Base-by-base conservation (phyloP, 169 alveolate genomes). In the Cytauxzoon felis region DNA sequence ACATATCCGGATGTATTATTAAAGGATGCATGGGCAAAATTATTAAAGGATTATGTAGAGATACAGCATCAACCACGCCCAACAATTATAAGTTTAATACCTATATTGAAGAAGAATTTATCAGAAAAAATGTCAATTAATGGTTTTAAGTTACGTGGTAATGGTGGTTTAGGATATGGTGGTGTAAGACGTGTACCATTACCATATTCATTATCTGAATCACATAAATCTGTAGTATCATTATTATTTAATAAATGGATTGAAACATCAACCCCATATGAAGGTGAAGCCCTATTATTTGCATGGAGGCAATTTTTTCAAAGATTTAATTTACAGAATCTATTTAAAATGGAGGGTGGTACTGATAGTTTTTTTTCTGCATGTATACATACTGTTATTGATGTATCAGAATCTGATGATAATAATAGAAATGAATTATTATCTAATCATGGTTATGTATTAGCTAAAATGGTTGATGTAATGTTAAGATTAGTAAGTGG, bases 401-500 rank as follows among this genome's bases (percentile, higher is more conserved):
- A 29, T 51, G 27, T 8, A 3, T 3, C 48, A 30, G 54, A 40
- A 8, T 4, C 23, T 29, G 61, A 51, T 18, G 27, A 5, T 6
- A 4, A 5, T 18, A 32, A 16, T 5, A 8, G 61, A 3, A 7
- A 4, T n/a, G n/a, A n/a, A n/a, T n/a, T n/a, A n/a, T n/a, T n/a
- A n/a, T n/a, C n/a, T n/a, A n/a, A n/a, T n/a, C n/a, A n/a, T n/a
- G n/a, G n/a, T n/a, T n/a, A n/a, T 26, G 90, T 91, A 4, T 66
- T 91, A 52, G 94, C 91, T 19, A 88, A 86, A 64, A 82, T 91
- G 93, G 80, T 87, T 32, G 84, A 80, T 21, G 92, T 86, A 18
- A 91, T 91, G 95, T 83, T 89, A 82, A 63, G 85, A 27, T 66
- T 87, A 47, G 92, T 91, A 11, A 94, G 91, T 21, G 88, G 93